Conservation (phyloP, 2,329 filamentous ascomycete genomes). For the Amphichorda felina region DNA sequence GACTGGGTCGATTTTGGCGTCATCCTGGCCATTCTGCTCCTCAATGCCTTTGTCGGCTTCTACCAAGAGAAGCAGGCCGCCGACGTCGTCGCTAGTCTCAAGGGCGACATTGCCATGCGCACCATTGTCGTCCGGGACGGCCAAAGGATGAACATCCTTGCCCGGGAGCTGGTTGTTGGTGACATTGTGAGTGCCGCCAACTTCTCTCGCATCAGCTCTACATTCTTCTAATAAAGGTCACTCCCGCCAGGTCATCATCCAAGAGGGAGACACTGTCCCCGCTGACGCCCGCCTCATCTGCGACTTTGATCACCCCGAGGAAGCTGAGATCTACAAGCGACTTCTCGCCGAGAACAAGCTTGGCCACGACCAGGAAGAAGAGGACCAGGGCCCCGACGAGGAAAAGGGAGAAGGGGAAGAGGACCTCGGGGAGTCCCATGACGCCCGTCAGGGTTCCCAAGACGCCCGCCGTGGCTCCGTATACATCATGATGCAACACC, state of each 20-base stretch:
- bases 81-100: constrained; percentile 62
- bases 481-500: constrained; percentile 26
- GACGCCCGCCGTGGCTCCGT: constrained; percentile 4
- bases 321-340: constrained; percentile 33
- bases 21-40: constrained; percentile 62
- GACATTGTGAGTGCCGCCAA: constrained; percentile 48
- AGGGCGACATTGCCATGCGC: constrained; percentile 71
- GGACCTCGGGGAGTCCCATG: neutral
- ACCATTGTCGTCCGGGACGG: constrained; percentile 57
- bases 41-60: constrained; percentile 69
- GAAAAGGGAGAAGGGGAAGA: neutral
- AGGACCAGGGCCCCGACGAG: constrained; percentile 17
- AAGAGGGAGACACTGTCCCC: constrained; percentile 61
- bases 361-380: constrained; percentile 44
- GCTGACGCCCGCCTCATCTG: constrained; percentile 63
- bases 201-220: neutral
- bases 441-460: neutral
- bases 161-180: constrained; percentile 63
- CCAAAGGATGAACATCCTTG: constrained; percentile 55
- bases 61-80: constrained; percentile 74
- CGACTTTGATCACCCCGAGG: constrained; percentile 57
- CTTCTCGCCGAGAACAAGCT: constrained; percentile 53
- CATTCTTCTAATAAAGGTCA: neutral
- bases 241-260: constrained; percentile 52
- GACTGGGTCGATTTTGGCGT: constrained; percentile 66